phyloP scores from a whole-genome alignment of 495 filamentous ascomycete species.

The Lentithecium fluviatile region DNA sequence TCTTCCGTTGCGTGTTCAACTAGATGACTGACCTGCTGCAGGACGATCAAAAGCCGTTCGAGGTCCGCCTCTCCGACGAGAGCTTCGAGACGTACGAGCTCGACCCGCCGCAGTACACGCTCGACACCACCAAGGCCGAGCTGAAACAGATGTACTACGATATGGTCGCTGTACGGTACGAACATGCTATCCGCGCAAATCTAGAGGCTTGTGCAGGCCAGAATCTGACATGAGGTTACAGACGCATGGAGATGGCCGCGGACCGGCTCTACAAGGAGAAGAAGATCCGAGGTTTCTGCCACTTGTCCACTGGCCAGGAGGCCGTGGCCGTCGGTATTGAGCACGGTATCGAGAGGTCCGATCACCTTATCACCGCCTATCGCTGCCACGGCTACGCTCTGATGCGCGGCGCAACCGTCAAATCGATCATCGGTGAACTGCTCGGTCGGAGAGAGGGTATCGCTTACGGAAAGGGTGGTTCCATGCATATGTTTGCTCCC shows the following conservation, averaged over 20 bases:
- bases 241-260: slow-evolving; percentile 99
- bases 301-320: slow-evolving; percentile 96
- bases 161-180: slow-evolving; percentile 90
- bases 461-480: slow-evolving; percentile 96
- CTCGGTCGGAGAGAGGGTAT: slow-evolving; percentile 94
- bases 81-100: slow-evolving; percentile 99
- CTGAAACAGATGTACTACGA: slow-evolving; percentile 98
- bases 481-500: slow-evolving; percentile 99
- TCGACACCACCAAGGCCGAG: slow-evolving; percentile 93
- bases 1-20: not conserved
- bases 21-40: slow-evolving; percentile 42
- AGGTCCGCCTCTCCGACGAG: slow-evolving; percentile 89
- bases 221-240: slow-evolving; percentile 41
- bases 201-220: not conserved
- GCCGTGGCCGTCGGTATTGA: slow-evolving; percentile 96
- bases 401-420: slow-evolving; percentile 91
- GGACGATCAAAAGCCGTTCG: slow-evolving; percentile 94
- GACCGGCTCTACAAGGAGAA: slow-evolving; percentile 99
- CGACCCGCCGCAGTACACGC: slow-evolving; percentile 87
- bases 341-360: slow-evolving; percentile 84
- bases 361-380: slow-evolving; percentile 97
- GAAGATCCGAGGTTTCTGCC: slow-evolving; percentile 99
- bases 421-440: slow-evolving; percentile 94
- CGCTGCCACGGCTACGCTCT: slow-evolving; percentile 97
- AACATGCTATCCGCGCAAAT: not conserved